Evolutionary conservation across 1,139 yeast species (phyloP).

Genomic region (Meyerozyma carpophila): DNA sequence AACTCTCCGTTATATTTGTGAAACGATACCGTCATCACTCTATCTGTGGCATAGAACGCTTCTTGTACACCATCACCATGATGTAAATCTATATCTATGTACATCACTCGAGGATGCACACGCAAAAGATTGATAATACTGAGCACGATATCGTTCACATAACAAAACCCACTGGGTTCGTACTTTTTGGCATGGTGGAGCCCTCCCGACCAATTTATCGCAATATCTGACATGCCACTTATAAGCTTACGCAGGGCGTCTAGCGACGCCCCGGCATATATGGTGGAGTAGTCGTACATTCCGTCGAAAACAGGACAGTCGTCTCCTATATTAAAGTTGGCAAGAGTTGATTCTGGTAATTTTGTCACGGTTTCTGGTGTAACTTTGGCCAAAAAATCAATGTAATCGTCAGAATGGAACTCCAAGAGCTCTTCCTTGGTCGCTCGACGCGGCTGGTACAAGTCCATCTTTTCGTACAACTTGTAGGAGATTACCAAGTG

Average conservation of each 20-base stretch:
- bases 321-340: conserved; percentile 89
- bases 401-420: conserved; percentile 86
- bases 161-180: conserved; percentile 94
- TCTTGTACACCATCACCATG: conserved; percentile 99
- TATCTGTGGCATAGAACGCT: conserved; percentile 89
- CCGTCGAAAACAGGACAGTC: conserved; percentile 98
- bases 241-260: conserved; percentile 88
- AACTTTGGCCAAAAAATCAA: conserved; percentile 70
- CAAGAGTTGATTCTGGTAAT: conserved; percentile 49
- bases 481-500: conserved; percentile 84
- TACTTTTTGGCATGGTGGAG: conserved; percentile 93
- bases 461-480: conserved; percentile 83
- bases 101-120: conserved; percentile 84
- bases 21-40: conserved; percentile 93
- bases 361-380: conserved; percentile 75
- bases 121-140: conserved; percentile 79
- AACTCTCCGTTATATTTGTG: conserved; percentile 95
- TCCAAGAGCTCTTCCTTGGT: conserved; percentile 69
- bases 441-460: conserved; percentile 79
- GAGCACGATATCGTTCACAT: conserved; percentile 88
- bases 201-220: conserved; percentile 97
- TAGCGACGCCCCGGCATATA: conserved; percentile 87
- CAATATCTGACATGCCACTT: conserved; percentile 85
- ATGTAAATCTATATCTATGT: conserved; percentile 92
- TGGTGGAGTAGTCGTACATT: conserved; percentile 77